Evolutionary conservation across 2,329 filamentous ascomycete species (phyloP), one percentile per base, ranked within the genome.

Genomic region (Phyllosticta capitalensis): DNA sequence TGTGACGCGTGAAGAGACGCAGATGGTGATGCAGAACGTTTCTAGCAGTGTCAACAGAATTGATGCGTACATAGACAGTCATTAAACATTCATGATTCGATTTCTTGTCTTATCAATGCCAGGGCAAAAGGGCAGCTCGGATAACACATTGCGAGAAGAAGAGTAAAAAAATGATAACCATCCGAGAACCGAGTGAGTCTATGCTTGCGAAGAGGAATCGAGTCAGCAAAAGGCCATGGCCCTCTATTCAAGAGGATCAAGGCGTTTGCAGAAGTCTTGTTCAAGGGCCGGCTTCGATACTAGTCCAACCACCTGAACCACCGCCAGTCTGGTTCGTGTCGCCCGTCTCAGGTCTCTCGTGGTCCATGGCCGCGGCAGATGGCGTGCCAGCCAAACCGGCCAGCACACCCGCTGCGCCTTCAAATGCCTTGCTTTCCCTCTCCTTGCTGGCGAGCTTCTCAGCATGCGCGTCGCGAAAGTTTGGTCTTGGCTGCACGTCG

Each of bases 401-500:
- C 52, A 54, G n/a, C 19, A 48, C 38, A 10, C 24, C 45, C 26
- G 52, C 52, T 5, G 26, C 52, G 17, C 30, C 30, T 19, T 33
- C 56, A 19, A 57, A 17, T n/a, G 49, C 56, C 7, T 59, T 45
- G 51, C 14, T 59, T 4, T 59, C 28, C 38, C 57, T 54, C 19
- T 12, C 21, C 45, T 30, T 56, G 20, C 26, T 21, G 10, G 30
- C 22, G 33, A 54, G 49, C 56, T 59, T 20, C 24, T 17, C 52
- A 5, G 52, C 26, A 17, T 10, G n/a, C 10, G 55, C 26, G 26
- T 55, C 57, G 12, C 57, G 52, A 33, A 52, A 54, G 7, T 59
- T 59, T 5, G 57, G 57, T 52, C 54, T 33, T 9, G 52, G 52
- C 52, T 55, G 21, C 10, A 59, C 57, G 45, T 55, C 52, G 19